These are phyloP conservation scores for Bruguiera parviflora DNA, from an alignment of 345 rosid genomes.

Conservation along the genomic window DNA sequence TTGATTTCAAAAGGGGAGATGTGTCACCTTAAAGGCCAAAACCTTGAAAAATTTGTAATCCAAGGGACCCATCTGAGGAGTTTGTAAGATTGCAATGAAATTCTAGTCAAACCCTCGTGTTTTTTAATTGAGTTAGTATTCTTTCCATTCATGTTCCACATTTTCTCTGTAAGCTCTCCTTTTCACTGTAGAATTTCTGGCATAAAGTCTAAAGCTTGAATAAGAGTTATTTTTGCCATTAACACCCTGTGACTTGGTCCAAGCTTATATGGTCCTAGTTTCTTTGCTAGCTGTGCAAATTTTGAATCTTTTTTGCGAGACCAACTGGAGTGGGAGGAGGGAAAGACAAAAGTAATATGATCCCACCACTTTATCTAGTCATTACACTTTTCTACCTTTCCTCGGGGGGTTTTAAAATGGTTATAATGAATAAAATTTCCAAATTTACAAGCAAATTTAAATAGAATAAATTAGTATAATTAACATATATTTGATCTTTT, in stretches of 20 bases:
- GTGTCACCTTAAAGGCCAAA: constrained; percentile 9
- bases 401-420: too few species aligned
- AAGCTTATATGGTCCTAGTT: not conserved
- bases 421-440: too few species aligned
- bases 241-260: not conserved
- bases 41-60: constrained; percentile 14
- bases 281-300: constrained; percentile 15
- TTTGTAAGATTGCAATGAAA: not conserved
- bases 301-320: constrained; percentile 6
- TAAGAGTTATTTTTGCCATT: not conserved
- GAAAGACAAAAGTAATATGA: not conserved
- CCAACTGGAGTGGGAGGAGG: constrained; percentile 7
- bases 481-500: too few species aligned
- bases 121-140: constrained; percentile 10
- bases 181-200: constrained; percentile 6
- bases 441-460: too few species aligned
- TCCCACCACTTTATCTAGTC: too few species aligned
- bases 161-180: not conserved
- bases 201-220: not conserved
- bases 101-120: constrained; percentile 9
- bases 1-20: constrained; percentile 15
- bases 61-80: constrained; percentile 23
- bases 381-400: too few species aligned
- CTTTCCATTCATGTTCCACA: constrained; percentile 11
- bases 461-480: too few species aligned